Conservation (phyloP, 139 green algal genomes). For the Coelastrella sp. region DNA sequence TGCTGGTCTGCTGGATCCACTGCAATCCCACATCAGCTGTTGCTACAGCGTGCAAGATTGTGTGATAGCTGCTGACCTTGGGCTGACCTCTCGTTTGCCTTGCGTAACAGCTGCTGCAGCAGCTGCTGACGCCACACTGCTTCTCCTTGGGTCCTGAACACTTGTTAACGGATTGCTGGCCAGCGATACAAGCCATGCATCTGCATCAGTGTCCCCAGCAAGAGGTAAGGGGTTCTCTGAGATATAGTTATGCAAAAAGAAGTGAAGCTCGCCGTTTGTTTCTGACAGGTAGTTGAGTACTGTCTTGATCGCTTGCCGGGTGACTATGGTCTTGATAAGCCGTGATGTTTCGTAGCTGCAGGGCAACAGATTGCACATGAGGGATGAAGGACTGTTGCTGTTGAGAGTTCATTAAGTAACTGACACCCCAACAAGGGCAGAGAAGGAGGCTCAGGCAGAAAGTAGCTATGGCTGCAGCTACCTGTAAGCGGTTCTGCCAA, state of each 20-base stretch:
- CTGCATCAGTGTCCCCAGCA: conserved; percentile 43
- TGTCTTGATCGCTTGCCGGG: conserved; percentile 36
- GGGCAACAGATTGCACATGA: background rate
- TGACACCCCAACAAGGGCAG: background rate
- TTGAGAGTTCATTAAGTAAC: too few relatives aligned
- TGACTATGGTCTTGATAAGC: conserved; percentile 50
- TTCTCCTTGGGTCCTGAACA: conserved; percentile 49
- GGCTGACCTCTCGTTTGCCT: conserved; percentile 53
- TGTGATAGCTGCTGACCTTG: conserved; percentile 5
- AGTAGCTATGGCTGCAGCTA: background rate
- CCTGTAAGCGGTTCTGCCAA: conserved; percentile 12
- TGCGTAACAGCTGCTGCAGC: conserved; percentile 48
- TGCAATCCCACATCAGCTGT: background rate
- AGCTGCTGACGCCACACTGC: conserved; percentile 35
- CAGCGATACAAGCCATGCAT: conserved; percentile 53
- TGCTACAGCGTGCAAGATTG: background rate
- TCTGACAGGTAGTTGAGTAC: conserved; percentile 59
- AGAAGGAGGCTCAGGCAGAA: background rate
- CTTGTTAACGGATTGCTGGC: conserved; percentile 42
- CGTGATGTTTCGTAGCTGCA: conserved; percentile 52
- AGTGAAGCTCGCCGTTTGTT: conserved; percentile 61
- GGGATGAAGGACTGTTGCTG: background rate
- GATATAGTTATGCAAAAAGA: conserved; percentile 60
- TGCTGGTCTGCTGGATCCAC: too few relatives aligned
- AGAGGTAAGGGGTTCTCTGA: conserved; percentile 50